Percentiles rank a stretch among this genome's conserved stretches.
These are phyloP conservation scores for Hsuehochloa calcarea DNA, from an alignment of 176 grass and related monocot species.

Conservation along the genomic window DNA sequence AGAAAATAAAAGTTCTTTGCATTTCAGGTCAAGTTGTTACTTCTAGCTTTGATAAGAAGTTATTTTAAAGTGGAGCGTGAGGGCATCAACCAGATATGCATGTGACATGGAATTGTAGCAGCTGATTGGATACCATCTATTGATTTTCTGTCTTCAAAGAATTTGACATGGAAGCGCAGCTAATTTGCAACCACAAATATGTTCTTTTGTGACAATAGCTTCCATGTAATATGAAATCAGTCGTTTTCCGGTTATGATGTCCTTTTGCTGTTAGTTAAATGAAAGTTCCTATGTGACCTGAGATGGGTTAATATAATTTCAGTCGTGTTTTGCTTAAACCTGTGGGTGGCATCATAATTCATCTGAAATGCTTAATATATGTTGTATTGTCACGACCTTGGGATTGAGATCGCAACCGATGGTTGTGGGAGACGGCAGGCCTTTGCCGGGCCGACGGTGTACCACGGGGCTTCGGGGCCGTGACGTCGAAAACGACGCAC, in stretches of 20 bases:
- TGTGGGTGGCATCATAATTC: neutral
- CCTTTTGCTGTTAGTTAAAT: neutral
- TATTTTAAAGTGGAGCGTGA: neutral
- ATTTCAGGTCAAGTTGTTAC: slow-evolving; percentile 18
- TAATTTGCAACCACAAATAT: too few relatives aligned
- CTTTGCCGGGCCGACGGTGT: too few relatives aligned
- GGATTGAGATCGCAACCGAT: too few relatives aligned
- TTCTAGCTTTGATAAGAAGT: neutral
- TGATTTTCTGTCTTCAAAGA: neutral
- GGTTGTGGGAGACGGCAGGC: too few relatives aligned
- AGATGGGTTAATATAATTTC: neutral
- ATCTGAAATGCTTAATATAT: neutral
- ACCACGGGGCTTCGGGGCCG: too few relatives aligned
- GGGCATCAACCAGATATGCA: neutral
- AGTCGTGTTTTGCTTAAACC: neutral
- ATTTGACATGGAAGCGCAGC: neutral
- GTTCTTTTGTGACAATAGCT: neutral
- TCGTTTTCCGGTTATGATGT: neutral
- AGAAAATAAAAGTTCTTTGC: neutral
- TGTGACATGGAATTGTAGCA: neutral
- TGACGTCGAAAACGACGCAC: too few relatives aligned
- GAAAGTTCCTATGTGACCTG: neutral
- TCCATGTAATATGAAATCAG: neutral
- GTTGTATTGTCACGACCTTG: too few relatives aligned
- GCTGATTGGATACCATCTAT: neutral